These are phyloP conservation scores for Astrothelium subdiscretum DNA, from an alignment of 495 filamentous ascomycete genomes.

Conservation along the genomic window DNA sequence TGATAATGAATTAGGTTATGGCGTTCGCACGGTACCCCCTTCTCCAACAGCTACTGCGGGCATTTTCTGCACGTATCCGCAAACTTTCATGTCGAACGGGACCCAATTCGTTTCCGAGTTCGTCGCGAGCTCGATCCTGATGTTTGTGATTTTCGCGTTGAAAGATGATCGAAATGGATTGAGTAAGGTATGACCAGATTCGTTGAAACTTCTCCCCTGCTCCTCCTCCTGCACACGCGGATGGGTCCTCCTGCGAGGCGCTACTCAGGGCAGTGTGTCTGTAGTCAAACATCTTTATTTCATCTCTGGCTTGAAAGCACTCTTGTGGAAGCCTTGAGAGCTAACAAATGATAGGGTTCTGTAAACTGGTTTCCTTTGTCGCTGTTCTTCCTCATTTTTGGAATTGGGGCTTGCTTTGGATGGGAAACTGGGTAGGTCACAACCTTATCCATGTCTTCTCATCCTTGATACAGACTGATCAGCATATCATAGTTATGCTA, in stretches of 20 bases:
- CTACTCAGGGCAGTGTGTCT: too few species aligned
- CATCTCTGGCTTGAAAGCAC: not conserved
- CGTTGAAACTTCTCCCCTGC: not conserved
- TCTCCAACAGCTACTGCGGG: conserved; percentile 46
- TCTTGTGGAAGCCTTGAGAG: not conserved
- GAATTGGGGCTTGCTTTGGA: conserved; percentile 55
- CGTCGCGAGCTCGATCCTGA: conserved; percentile 46
- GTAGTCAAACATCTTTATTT: too few species aligned
- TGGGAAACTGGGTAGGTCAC: conserved; percentile 47
- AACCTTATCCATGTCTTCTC: not conserved
- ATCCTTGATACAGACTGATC: not conserved
- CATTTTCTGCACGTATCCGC: conserved; percentile 57
- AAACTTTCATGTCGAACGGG: conserved; percentile 45
- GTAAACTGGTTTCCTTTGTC: conserved; percentile 40
- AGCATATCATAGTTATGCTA: conserved; percentile 33
- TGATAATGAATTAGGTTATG: conserved; percentile 16
- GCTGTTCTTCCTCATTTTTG: conserved; percentile 57
- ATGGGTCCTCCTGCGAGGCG: too few species aligned
- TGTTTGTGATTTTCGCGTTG: conserved; percentile 57
- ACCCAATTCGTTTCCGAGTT: conserved; percentile 55
- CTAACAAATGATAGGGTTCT: conserved; percentile 22
- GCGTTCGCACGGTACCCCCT: conserved; percentile 46
- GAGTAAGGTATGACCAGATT: not conserved
- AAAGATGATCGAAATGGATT: conserved; percentile 39
- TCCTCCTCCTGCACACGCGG: not conserved